Base-by-base conservation (phyloP, 2,329 filamentous ascomycete species). In the Phyllosticta citriasiana region DNA sequence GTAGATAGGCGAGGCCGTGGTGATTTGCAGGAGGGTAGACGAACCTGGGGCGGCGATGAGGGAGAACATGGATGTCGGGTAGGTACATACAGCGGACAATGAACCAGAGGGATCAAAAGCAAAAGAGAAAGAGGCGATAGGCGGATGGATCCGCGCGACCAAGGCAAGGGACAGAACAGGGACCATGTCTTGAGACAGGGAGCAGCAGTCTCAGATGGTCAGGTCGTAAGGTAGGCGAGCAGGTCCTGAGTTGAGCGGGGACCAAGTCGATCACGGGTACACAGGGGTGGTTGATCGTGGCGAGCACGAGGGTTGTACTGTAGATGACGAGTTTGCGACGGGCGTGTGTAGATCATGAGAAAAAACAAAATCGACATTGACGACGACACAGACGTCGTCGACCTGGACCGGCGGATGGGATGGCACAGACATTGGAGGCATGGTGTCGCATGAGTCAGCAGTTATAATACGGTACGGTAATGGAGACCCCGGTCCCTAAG, bases 11-110 rank as follows among this genome's bases (percentile, higher is more conserved):
- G 40, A 47, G 14, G 40, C 12, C n/a, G n/a, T n/a, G 40, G 40
- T 47, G 40, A 47, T n/a, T 47, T 47, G 40, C 40, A 47, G 40
- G n/a, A 47, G 40, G 40, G 40, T 47, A 5, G 40, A n/a, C 14
- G n/a, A 7, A 3, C n/a, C 40, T 47, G 40, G 40, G 40, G 50
- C 40, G 57, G 14, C 25, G 12, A n/a, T 52, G 33, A 55, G 27
- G 24, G 59, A 57, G 54, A 61, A 57, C 59, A 55, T 61, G 59
- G 59, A 47, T 55, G 55, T 24, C 54, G 27, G 35, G 55, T 33
- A 53, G 16, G 25, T 26, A 47, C 40, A 47, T 26, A 47, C 40
- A 47, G 40, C 40, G 16, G 40, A 47, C 40, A n/a, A n/a, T 47
- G 14, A 16, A 47, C 40, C 40, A 47, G 40, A 47, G n/a, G 40